Conservation (phyloP, 495 filamentous ascomycete genomes). For the Aspergillus bertholletiae region DNA sequence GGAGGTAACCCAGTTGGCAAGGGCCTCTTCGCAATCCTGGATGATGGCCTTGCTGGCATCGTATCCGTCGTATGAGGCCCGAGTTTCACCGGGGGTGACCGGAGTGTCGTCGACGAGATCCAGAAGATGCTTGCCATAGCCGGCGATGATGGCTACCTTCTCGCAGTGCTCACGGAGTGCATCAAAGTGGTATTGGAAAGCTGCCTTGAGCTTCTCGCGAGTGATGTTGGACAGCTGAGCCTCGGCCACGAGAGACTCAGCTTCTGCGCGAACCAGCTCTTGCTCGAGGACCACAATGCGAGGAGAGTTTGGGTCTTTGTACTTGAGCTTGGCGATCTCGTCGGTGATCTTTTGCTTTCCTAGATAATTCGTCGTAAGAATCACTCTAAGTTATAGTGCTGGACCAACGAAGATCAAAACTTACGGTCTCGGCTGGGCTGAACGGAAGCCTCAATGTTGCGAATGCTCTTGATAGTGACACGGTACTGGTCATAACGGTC, state of each 20-base stretch:
- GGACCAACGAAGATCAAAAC: constrained; percentile 23
- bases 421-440: constrained; percentile 95
- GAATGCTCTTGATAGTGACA: constrained; percentile 97
- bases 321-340: constrained; percentile 97
- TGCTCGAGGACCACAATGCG: constrained; percentile 97
- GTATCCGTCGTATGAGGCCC: constrained; percentile 94
- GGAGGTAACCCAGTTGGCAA: constrained; percentile 92
- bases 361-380: constrained; percentile 4
- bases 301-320: constrained; percentile 97
- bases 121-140: constrained; percentile 93
- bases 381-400: neutral
- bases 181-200: constrained; percentile 98
- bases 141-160: constrained; percentile 96
- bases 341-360: constrained; percentile 99
- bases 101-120: constrained; percentile 95
- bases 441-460: constrained; percentile 97
- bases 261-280: constrained; percentile 96
- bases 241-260: constrained; percentile 95
- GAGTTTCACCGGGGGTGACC: constrained; percentile 95
- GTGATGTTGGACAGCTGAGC: constrained; percentile 99
- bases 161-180: constrained; percentile 96
- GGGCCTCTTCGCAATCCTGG: constrained; percentile 95
- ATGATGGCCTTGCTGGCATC: constrained; percentile 98
- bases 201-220: constrained; percentile 97
- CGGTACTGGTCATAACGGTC: constrained; percentile 99